phyloP scores from a whole-genome alignment of 148 eudicot genomes.

The Cornus suecica region DNA sequence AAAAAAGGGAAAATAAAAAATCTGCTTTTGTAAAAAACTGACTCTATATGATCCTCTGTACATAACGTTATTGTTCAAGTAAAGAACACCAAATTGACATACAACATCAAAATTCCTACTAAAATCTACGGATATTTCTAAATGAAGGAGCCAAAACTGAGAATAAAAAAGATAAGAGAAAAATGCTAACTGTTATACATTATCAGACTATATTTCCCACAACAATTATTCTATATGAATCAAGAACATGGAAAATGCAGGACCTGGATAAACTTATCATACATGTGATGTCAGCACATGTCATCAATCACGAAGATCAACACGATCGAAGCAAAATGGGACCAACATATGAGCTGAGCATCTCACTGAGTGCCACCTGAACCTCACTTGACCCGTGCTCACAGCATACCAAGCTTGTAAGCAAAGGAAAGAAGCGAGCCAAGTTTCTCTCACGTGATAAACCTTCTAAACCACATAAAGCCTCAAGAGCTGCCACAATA shows the following conservation, averaged over 20 bases:
- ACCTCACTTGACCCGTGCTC: conserved; percentile 91
- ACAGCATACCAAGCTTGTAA: conserved; percentile 64
- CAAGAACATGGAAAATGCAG: conserved; percentile 11
- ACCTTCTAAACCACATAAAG: conserved; percentile 63
- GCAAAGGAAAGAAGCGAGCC: conserved; percentile 63
- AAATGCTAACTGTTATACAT: conserved; percentile 16
- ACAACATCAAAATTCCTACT: conserved; percentile 19
- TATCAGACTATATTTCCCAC: conserved; percentile 17
- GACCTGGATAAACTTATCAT: conserved; percentile 20
- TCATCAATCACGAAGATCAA: conserved; percentile 28
- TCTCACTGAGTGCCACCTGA: conserved; percentile 73
- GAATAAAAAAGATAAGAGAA: conserved; percentile 18
- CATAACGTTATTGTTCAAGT: background rate
- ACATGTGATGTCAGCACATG: conserved; percentile 12
- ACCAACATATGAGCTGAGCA: conserved; percentile 66
- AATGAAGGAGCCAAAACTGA: conserved; percentile 10
- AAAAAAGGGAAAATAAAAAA: background rate
- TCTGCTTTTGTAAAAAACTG: too few relatives aligned
- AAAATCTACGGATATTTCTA: conserved; percentile 13
- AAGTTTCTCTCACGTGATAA: conserved; percentile 67
- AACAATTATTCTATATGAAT: conserved; percentile 14
- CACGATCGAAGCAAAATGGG: conserved; percentile 62
- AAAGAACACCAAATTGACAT: conserved; percentile 10
- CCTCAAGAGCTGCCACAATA: conserved; percentile 77
- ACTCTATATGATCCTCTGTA: conserved; percentile 8